Evolutionary conservation across 768 basidiomycete genomes (phyloP).

Genomic region (Hortiboletus campestris): DNA sequence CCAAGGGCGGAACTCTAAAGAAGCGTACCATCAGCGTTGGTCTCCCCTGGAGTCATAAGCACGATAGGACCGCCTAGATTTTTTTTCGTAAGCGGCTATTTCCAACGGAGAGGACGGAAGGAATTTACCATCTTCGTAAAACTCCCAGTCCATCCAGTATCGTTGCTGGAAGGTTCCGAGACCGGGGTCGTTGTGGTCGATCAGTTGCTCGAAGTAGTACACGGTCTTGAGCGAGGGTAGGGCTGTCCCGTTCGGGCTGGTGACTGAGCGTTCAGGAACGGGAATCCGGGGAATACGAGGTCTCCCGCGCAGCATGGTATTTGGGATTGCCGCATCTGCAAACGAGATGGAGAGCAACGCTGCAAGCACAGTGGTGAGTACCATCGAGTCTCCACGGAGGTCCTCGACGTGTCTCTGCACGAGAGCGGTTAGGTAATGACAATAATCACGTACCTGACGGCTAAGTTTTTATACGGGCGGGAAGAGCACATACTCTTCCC

Average conservation of each 20-base stretch:
- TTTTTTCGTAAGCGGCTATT: background rate
- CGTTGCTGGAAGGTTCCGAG: constrained; percentile 77
- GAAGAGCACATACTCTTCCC: too few relatives aligned
- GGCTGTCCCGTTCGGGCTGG: constrained; percentile 22
- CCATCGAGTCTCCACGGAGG: constrained; percentile 6
- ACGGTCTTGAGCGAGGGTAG: constrained; percentile 27
- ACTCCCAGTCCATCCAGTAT: constrained; percentile 70
- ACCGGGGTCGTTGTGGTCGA: constrained; percentile 51
- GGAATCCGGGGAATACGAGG: constrained; percentile 15
- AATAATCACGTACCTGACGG: background rate
- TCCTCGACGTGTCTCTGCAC: background rate
- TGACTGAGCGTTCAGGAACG: constrained; percentile 6
- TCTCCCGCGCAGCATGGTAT: constrained; percentile 20
- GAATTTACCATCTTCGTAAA: constrained; percentile 49
- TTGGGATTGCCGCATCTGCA: constrained; percentile 19
- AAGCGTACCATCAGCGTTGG: constrained; percentile 43
- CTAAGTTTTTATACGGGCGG: constrained; percentile 4
- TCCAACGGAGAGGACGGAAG: background rate
- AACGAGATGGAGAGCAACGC: constrained; percentile 11
- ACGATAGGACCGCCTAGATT: constrained; percentile 26
- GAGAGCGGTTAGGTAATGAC: background rate
- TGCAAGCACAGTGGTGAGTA: constrained; percentile 3
- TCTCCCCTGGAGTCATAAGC: constrained; percentile 59
- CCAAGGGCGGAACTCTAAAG: background rate
- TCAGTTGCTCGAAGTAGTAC: constrained; percentile 33